phyloP scores from a whole-genome alignment of 2,329 filamentous ascomycete genomes.

The Tolypocladium nubicola region DNA sequence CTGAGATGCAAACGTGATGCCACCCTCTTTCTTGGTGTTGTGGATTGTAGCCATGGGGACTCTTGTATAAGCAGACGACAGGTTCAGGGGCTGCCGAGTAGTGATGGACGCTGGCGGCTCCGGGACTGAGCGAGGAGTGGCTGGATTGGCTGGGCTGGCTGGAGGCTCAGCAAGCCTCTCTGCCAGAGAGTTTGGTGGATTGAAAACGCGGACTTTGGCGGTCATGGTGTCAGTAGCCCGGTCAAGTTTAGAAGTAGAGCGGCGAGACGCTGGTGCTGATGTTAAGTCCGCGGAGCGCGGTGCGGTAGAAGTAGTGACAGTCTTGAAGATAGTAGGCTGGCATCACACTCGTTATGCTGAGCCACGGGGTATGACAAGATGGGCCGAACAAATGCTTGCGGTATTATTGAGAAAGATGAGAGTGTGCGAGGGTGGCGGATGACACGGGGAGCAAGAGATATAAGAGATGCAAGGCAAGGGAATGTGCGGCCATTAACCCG shows the following conservation, averaged over 20 bases:
- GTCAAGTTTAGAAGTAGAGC: constrained; percentile 49
- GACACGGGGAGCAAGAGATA: neutral
- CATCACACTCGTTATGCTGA: constrained; percentile 46
- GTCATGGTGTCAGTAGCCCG: constrained; percentile 23
- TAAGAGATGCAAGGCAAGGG: neutral
- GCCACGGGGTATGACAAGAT: neutral
- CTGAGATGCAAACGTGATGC: constrained; percentile 82
- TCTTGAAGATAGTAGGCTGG: constrained; percentile 74
- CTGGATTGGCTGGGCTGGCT: constrained; percentile 21
- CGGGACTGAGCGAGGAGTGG: constrained; percentile 29
- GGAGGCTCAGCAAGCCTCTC: constrained; percentile 47
- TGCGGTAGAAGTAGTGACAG: constrained; percentile 90
- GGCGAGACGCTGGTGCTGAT: constrained; percentile 71
- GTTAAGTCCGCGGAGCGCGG: constrained; percentile 74
- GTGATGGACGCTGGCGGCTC: constrained; percentile 16
- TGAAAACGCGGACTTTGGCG: constrained; percentile 28
- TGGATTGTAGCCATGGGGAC: constrained; percentile 44
- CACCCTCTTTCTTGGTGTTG: constrained; percentile 46
- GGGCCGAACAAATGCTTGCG: neutral
- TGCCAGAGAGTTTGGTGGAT: constrained; percentile 61
- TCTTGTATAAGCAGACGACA: constrained; percentile 24
- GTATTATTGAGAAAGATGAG: neutral
- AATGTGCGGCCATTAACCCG: neutral
- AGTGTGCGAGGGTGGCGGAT: neutral
- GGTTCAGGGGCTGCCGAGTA: constrained; percentile 7